Percentiles rank a stretch among this genome's conserved stretches.
Evolutionary conservation across 345 rosid species (phyloP).

Genomic region (Garcia nutans): DNA sequence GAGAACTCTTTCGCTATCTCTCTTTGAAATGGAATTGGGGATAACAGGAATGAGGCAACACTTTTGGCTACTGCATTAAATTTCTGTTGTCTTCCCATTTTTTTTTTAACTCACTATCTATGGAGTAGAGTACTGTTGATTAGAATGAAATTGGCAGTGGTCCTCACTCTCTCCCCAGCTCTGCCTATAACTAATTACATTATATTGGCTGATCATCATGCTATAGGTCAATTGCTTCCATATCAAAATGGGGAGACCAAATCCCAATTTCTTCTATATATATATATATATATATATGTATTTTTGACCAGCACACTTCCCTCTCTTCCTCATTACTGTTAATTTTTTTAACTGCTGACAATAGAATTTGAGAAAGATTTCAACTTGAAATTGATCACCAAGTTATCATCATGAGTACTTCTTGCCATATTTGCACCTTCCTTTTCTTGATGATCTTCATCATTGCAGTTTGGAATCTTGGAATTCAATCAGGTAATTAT

Average conservation of each 20-base stretch:
- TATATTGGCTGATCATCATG: background rate
- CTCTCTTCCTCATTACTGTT: background rate
- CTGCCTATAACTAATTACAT: background rate
- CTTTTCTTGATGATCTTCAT: constrained; percentile 26
- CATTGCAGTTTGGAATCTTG: constrained; percentile 17
- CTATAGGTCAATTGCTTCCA: background rate
- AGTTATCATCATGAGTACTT: constrained; percentile 22
- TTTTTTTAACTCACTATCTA: background rate
- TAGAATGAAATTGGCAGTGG: constrained; percentile 16
- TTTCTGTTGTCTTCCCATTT: background rate
- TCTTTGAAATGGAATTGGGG: background rate
- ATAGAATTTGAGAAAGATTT: background rate
- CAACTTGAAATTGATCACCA: constrained; percentile 6
- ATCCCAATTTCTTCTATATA: background rate
- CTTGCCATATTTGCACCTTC: constrained; percentile 19
- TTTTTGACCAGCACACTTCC: background rate
- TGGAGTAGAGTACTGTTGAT: background rate
- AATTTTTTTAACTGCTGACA: background rate
- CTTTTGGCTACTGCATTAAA: constrained; percentile 20
- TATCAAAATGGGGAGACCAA: background rate
- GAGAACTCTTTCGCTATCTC: background rate
- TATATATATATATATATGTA: background rate
- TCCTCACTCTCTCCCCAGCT: background rate
- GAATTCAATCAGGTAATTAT: constrained; percentile 17
- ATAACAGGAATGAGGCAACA: background rate